Evolutionary conservation across 2,329 filamentous ascomycete genomes (phyloP), one percentile per base, ranked within the genome.

Genomic region (Scytalidium sp.): DNA sequence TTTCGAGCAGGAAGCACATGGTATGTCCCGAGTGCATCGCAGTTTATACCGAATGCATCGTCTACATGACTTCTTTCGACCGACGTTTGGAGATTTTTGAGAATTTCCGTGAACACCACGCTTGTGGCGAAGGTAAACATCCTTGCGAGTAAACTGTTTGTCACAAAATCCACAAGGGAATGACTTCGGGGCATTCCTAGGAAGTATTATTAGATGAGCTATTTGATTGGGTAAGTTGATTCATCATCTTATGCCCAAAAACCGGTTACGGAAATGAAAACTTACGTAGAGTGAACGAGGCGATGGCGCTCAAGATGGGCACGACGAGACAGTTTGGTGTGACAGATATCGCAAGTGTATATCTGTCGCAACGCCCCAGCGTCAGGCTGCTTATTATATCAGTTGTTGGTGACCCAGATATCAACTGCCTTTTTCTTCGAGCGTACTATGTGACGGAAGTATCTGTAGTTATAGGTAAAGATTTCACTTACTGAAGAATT

Each of bases 1-100:
- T n/a, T 39, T 17, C 19, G 23, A 10, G 27, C 43, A 45, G 19
- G 25, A 25, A 45, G 43, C 13, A 10, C 43, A 45, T 25, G 43
- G 43, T 19, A 27, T 23, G 15, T 45, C 15, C 11, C 43, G 43
- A 39, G 23, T 46, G 19, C 43, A 46, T 17, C 17, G 23, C 23
- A 46, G 43, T 46, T 46, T 46, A 15, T 39, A 46, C 6, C 23
- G 43, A 20, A 45, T 45, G 21, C 43, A 45, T 8, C 43, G 11
- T 19, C 25, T 19, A 32, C 43, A 45, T 13, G 43, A 45, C 43
- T 45, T 45, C 43, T 9, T 45, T 10, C 43, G 25, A 17, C 21
- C 43, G 11, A 17, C 19, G 22, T 22, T 13, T 15, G n/a, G 43
- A 32, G 43, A 45, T 10, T 19, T 13, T 20, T 45, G 43, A 23